Base-by-base conservation (phyloP, 2,329 filamentous ascomycete species). In the Pseudogymnoascus sp. region DNA sequence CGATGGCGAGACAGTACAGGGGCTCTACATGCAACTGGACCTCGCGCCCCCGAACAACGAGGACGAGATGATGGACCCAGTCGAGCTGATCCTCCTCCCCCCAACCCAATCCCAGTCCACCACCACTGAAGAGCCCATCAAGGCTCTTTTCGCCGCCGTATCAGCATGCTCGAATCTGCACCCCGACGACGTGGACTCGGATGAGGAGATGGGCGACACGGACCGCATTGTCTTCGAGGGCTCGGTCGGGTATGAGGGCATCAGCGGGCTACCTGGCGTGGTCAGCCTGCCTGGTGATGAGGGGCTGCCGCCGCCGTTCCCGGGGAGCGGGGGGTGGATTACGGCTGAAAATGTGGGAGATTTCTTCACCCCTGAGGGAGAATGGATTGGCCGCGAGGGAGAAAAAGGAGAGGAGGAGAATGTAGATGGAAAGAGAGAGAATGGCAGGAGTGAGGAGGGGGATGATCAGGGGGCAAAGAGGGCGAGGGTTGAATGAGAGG, bases 281-380 rank as follows among this genome's bases (percentile, higher is more conserved):
- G 73, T 83, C 60, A 75, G 74, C 39, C 82, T 81, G 14, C 73
- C 75, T 11, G 68, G 68, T 5, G 75, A 78, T 62, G 82, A 82
- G 0, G 81, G 79, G 1, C 70, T 88, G 23, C 85, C 85, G n/a
- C 84, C 85, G 1, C 83, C 86, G 0, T 83, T 89, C 73, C 88
- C 89, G 0, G 89, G 89, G 1, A 90, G 88, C 59, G 84, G 84
- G 0, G 89, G 89, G 0, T 93, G 90, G 90, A 92, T 97, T 71
- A 97, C 93, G 14, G 89, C 90, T 7, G 93, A 96, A 62, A 97
- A 97, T 69, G 87, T 96, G 72, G 80, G 88, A 66, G 84, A 96
- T 68, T 96, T 86, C 71, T 90, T 94, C 74, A 90, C 94, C 69
- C 86, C 83, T 65, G 82, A 92, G 7, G 91, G 91, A 2, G 92